Evolutionary conservation across 148 eudicot species (phyloP).

Genomic region (Persicaria tinctoria): DNA sequence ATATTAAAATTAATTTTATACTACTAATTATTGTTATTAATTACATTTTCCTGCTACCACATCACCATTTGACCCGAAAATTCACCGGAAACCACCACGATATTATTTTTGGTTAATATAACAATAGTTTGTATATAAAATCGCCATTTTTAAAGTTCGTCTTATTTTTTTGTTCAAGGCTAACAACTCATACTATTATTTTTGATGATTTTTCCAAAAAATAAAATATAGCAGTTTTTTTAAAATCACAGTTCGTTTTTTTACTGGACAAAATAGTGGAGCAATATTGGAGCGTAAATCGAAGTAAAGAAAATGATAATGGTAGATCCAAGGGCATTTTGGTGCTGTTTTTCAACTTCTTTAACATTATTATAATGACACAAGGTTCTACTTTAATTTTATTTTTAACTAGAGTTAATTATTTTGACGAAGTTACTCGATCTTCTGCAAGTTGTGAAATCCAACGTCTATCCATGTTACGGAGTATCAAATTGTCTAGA

Average conservation of each 20-base stretch:
- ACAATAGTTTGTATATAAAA: too few relatives aligned
- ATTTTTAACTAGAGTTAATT: neutral
- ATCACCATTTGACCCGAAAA: too few relatives aligned
- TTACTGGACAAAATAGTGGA: neutral
- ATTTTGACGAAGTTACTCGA: neutral
- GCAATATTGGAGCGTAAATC: constrained; percentile 15
- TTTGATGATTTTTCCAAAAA: neutral
- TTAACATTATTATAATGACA: neutral
- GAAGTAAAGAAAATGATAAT: constrained; percentile 17
- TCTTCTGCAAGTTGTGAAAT: neutral
- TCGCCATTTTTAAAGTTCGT: too few relatives aligned
- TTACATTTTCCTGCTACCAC: too few relatives aligned
- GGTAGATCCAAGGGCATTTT: constrained; percentile 33
- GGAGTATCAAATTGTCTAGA: neutral
- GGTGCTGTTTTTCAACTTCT: constrained; percentile 9
- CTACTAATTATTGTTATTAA: too few relatives aligned
- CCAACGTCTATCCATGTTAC: neutral
- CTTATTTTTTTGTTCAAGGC: too few relatives aligned
- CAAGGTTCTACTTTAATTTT: neutral
- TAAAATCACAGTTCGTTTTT: neutral
- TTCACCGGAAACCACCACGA: too few relatives aligned
- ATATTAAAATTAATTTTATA: too few relatives aligned
- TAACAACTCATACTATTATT: too few relatives aligned
- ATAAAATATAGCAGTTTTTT: neutral
- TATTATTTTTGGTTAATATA: too few relatives aligned